Evolutionary conservation across 148 eudicot genomes (phyloP).

Genomic region (Rheum nobile): DNA sequence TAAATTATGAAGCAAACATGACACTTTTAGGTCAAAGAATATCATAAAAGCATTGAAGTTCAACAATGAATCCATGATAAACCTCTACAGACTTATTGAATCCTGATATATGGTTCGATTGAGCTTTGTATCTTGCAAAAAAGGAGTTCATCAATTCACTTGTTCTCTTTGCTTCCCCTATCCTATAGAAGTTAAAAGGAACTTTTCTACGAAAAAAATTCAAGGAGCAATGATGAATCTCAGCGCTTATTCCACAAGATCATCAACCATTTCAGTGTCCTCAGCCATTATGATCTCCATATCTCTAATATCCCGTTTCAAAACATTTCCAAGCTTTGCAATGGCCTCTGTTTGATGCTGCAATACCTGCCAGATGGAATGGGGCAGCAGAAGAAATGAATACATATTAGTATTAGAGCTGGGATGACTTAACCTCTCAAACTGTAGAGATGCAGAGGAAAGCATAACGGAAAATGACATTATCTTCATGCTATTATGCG

Average conservation of each 20-base stretch:
- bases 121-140: not conserved
- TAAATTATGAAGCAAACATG: not conserved
- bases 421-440: too few relatives aligned
- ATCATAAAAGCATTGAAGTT: not conserved
- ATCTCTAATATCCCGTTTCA: conserved; percentile 78
- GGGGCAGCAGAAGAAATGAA: not conserved
- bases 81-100: not conserved
- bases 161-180: not conserved
- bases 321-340: conserved; percentile 72
- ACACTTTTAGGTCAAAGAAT: not conserved
- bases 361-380: conserved; percentile 39
- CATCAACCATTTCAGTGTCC: conserved; percentile 54
- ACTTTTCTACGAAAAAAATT: not conserved
- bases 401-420: not conserved
- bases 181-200: not conserved
- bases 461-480: not conserved
- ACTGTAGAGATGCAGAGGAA: not conserved
- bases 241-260: not conserved
- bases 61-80: not conserved
- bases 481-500: not conserved
- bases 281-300: conserved; percentile 94
- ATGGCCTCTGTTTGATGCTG: conserved; percentile 92
- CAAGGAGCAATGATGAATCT: not conserved
- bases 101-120: not conserved
- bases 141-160: not conserved